Percentiles rank a stretch among this genome's conserved stretches.
These are phyloP conservation scores for Fraxinus dipetala DNA, from an alignment of 305 asterid genomes.

Conservation along the genomic window DNA sequence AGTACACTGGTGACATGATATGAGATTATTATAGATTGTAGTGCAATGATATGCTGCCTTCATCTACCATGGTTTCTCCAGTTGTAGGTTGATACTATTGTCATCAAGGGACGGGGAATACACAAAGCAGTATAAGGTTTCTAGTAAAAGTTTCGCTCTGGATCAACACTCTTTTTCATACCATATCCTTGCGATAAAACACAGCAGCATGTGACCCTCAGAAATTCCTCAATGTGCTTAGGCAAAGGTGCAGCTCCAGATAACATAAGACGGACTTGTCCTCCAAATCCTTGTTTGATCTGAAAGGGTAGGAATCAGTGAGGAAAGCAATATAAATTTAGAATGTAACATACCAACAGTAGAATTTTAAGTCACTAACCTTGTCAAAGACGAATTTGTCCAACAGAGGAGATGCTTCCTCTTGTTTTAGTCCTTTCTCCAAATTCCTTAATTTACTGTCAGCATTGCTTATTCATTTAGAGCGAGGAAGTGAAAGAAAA, in stretches of 20 bases:
- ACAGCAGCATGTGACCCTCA: conserved; percentile 80
- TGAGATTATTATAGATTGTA: not conserved
- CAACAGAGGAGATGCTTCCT: conserved; percentile 79
- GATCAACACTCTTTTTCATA: conserved; percentile 21
- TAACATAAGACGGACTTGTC: conserved; percentile 81
- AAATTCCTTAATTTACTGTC: conserved; percentile 77
- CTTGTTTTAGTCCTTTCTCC: conserved; percentile 75
- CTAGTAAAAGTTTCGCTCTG: not conserved
- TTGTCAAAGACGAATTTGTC: conserved; percentile 82
- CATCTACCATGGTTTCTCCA: not conserved
- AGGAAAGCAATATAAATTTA: not conserved
- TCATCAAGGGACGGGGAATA: not conserved
- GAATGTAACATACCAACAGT: not conserved
- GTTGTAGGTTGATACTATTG: not conserved
- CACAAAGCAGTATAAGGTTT: not conserved
- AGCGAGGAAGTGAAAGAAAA: not conserved
- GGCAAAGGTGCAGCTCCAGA: conserved; percentile 97
- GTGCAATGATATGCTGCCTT: not conserved
- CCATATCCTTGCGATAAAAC: conserved; percentile 86
- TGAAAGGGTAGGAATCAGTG: conserved; percentile 18
- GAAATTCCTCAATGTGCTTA: conserved; percentile 80
- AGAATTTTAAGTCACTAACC: conserved; percentile 34
- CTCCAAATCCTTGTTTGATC: conserved; percentile 91
- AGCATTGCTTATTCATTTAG: not conserved
- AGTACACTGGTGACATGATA: not conserved